Base-by-base conservation (phyloP, 2,329 filamentous ascomycete genomes). In the Cytospora chrysosperma region DNA sequence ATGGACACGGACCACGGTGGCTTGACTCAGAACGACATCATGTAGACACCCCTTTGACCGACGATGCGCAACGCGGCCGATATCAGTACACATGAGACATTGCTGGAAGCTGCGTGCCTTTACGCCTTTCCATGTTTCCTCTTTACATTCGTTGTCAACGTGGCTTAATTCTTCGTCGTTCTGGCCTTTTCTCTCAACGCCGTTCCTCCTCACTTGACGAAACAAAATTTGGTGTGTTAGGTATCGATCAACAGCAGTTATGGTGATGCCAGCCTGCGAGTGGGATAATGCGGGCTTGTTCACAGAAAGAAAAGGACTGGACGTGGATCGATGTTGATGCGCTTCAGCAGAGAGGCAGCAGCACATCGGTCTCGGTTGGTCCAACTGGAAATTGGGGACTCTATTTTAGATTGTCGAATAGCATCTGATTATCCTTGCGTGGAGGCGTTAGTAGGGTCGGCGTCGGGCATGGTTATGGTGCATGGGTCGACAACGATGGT, bases 1-100 rank as follows among this genome's bases (percentile, higher is more conserved):
- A 97, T 97, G 92, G 93, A 97, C 69, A 91, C 88, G 37, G 88
- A 92, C 67, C 84, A 85, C 62, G 86, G 82, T 57, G 90, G 89
- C 66, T 79, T 96, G 74, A 96, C 93, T n/a, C 95, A 98, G 78
- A 94, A 98, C 74, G 93, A 98, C 81, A 97, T 98, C 78, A 97
- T 98, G 93, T 98, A 67, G 70, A 73, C 65, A 27, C 28, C 30
- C 15, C 10, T 13, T 30, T 24, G 26, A 51, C 34, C 32, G 53
- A 47, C 21, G 30, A 21, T 13, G 21, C 21, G 43, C n/a, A 24
- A 21, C 43, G 10, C 43, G 43, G 43, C 43, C 43, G 43, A 21
- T n/a, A 12, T 21, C n/a, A 32, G 32, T 51, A 37, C 32, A 52
- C 47, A 40, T 17, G 26, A 40, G 32, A 62, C 28, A 32, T 37